Evolutionary conservation across 2,329 filamentous ascomycete genomes (phyloP).

Genomic region (Colletotrichum liaoningense): DNA sequence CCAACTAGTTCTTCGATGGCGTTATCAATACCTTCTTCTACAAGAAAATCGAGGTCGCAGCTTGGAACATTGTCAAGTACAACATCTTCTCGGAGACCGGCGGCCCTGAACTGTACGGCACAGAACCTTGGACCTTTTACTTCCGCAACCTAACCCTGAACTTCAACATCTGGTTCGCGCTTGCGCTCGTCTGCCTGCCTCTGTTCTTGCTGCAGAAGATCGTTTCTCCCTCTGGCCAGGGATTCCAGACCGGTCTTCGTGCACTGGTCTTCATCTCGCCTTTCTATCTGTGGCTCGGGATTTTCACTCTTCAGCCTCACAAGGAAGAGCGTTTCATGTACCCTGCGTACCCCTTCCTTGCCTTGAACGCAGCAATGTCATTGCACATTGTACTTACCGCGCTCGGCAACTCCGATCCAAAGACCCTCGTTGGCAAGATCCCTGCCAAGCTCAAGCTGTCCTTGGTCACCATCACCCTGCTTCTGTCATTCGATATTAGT

Average conservation of each 20-base stretch:
- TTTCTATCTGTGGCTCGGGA: conserved; percentile 93
- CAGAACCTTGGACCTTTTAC: conserved; percentile 97
- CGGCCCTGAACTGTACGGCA: conserved; percentile 93
- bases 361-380: conserved; percentile 87
- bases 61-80: conserved; percentile 95
- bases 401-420: conserved; percentile 77
- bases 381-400: conserved; percentile 83
- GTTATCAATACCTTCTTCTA: conserved; percentile 87
- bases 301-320: conserved; percentile 93
- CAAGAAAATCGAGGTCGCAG: conserved; percentile 79
- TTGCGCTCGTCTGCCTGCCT: conserved; percentile 81
- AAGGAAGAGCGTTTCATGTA: conserved; percentile 99
- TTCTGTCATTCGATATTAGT: conserved; percentile 74
- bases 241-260: conserved; percentile 77
- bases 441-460: conserved; percentile 80
- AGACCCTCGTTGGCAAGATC: conserved; percentile 75
- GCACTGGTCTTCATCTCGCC: conserved; percentile 83
- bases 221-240: conserved; percentile 69
- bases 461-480: conserved; percentile 68
- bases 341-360: conserved; percentile 90
- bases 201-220: conserved; percentile 80
- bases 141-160: conserved; percentile 90
- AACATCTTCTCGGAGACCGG: conserved; percentile 88
- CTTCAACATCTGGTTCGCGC: conserved; percentile 93
- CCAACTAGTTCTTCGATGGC: conserved; percentile 73